These are phyloP conservation scores for Zygosaccharomyces lentus DNA, from an alignment of 805 yeast genomes.

Conservation along the genomic window DNA sequence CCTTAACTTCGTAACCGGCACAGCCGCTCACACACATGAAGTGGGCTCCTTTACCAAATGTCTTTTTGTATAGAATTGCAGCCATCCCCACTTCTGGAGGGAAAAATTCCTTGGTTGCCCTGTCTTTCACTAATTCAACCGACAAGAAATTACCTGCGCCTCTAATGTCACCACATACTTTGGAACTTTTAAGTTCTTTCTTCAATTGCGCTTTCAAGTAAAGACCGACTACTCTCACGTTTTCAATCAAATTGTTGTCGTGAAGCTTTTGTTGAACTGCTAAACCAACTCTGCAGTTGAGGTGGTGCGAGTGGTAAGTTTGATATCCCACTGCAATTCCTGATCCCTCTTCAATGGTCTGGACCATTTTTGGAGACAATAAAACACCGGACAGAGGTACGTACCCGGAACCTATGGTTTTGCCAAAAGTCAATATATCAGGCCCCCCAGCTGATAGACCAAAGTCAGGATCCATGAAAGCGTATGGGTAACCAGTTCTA, in stretches of 20 bases:
- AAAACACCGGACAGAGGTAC: conserved; percentile 47
- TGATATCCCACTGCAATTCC: conserved; percentile 44
- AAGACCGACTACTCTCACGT: conserved; percentile 42
- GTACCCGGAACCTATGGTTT: conserved; percentile 38
- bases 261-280: conserved; percentile 44
- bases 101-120: not conserved
- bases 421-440: conserved; percentile 43
- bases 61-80: not conserved
- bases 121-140: conserved; percentile 50
- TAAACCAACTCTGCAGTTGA: conserved; percentile 44
- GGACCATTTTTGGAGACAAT: conserved; percentile 39
- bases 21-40: no score
- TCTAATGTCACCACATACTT: conserved; percentile 54
- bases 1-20: no score
- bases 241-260: conserved; percentile 36
- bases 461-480: conserved; percentile 27
- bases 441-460: conserved; percentile 40
- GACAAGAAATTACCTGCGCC: conserved; percentile 61
- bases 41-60: not conserved
- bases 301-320: conserved; percentile 46
- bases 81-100: conserved; percentile 6
- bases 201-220: conserved; percentile 39
- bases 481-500: conserved; percentile 29
- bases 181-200: conserved; percentile 29
- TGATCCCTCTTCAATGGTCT: conserved; percentile 39